These are phyloP conservation scores for Pisolithus sp. DNA, from an alignment of 768 basidiomycete species.

Conservation along the genomic window DNA sequence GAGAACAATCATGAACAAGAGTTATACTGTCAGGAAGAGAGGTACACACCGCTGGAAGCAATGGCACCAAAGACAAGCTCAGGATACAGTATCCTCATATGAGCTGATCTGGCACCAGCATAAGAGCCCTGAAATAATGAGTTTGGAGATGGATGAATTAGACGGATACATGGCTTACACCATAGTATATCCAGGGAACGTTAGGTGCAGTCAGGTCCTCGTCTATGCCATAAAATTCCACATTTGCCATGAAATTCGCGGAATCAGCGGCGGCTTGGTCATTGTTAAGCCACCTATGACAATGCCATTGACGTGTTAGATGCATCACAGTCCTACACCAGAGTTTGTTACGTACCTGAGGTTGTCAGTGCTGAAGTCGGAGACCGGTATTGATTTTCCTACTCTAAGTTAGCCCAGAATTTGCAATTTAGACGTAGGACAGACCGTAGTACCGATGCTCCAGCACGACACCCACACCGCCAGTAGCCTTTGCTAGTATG, in stretches of 20 bases:
- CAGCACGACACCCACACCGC: slow-evolving; percentile 85
- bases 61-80: slow-evolving; percentile 87
- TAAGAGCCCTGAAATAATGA: slow-evolving; percentile 63
- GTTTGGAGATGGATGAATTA: neutral
- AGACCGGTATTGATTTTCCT: slow-evolving; percentile 73
- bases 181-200: slow-evolving; percentile 91
- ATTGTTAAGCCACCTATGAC: slow-evolving; percentile 76
- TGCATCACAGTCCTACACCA: neutral
- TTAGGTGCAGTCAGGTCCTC: slow-evolving; percentile 66
- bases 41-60: slow-evolving; percentile 66
- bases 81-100: slow-evolving; percentile 84
- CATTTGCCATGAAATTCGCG: slow-evolving; percentile 81
- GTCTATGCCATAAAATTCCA: slow-evolving; percentile 65
- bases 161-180: slow-evolving; percentile 42
- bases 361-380: slow-evolving; percentile 75
- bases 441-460: slow-evolving; percentile 88
- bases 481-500: slow-evolving; percentile 76
- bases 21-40: neutral
- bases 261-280: slow-evolving; percentile 87
- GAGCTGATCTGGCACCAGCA: slow-evolving; percentile 88
- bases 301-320: neutral
- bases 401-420: neutral
- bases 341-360: slow-evolving; percentile 45
- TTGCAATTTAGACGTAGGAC: slow-evolving; percentile 5
- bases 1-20: neutral